These are phyloP conservation scores for Tolypocladium inflatum DNA, from an alignment of 2,329 filamentous ascomycete species.

Conservation along the genomic window DNA sequence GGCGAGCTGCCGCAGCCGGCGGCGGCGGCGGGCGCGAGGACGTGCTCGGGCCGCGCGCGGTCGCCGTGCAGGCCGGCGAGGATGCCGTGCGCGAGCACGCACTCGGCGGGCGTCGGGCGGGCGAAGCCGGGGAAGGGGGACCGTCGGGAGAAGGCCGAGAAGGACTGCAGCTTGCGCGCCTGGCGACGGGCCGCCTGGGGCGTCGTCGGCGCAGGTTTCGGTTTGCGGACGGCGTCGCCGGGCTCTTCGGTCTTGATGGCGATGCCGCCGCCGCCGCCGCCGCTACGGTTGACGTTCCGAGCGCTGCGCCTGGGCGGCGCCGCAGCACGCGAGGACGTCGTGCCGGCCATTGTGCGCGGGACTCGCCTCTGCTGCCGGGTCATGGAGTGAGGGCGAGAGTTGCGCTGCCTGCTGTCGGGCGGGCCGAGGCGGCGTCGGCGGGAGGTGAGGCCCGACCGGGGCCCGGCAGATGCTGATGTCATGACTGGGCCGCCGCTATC, in stretches of 20 bases:
- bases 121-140: conserved; percentile 60
- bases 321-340: neutral
- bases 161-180: conserved; percentile 33
- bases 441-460: neutral
- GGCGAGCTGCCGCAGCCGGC: conserved; percentile 51
- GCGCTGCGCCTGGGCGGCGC: conserved; percentile 5
- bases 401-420: neutral
- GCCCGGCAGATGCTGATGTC: neutral
- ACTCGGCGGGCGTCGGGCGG: conserved; percentile 58
- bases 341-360: neutral
- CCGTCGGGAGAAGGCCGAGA: conserved; percentile 24
- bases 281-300: conserved; percentile 2
- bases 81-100: conserved; percentile 55
- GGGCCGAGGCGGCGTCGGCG: too few species aligned
- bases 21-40: conserved; percentile 52
- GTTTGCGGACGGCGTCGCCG: neutral
- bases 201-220: neutral
- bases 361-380: neutral
- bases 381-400: neutral
- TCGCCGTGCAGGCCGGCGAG: conserved; percentile 57
- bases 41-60: conserved; percentile 47
- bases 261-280: neutral
- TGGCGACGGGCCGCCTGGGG: conserved; percentile 15
- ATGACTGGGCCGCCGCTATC: neutral
- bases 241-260: neutral